Evolutionary conservation across 192 early-diverging fungal species (phyloP).

Genomic region (Mortierella alpina): DNA sequence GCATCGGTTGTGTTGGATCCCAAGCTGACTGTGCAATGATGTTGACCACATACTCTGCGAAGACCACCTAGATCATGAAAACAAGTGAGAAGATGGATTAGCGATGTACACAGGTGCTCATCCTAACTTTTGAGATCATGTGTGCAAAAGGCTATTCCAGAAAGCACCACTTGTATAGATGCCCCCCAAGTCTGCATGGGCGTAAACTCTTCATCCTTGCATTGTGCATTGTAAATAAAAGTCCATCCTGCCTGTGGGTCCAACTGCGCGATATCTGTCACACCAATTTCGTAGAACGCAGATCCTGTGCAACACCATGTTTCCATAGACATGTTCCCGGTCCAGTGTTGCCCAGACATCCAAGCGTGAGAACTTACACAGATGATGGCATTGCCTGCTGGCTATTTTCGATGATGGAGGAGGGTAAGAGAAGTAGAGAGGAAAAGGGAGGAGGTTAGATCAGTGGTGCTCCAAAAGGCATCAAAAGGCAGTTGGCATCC

Average conservation of each 20-base stretch:
- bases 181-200: no score
- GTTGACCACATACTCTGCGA: slow-evolving; percentile 81
- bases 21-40: slow-evolving; percentile 69
- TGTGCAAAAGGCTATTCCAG: neutral
- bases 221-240: neutral
- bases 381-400: slow-evolving; percentile 80
- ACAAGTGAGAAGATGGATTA: neutral
- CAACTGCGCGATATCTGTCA: neutral
- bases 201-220: no score
- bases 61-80: slow-evolving; percentile 58
- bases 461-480: neutral
- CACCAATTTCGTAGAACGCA: no score
- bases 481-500: neutral
- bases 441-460: neutral
- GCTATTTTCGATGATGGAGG: slow-evolving; percentile 26
- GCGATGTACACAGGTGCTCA: neutral
- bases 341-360: neutral
- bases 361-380: slow-evolving; percentile 40
- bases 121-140: neutral
- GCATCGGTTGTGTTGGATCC: slow-evolving; percentile 50
- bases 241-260: neutral
- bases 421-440: neutral
- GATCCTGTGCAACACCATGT: no score
- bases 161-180: no score
- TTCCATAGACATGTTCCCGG: neutral